Base-by-base conservation (phyloP, 140 eudicot species). In the Oenanthe javanica region DNA sequence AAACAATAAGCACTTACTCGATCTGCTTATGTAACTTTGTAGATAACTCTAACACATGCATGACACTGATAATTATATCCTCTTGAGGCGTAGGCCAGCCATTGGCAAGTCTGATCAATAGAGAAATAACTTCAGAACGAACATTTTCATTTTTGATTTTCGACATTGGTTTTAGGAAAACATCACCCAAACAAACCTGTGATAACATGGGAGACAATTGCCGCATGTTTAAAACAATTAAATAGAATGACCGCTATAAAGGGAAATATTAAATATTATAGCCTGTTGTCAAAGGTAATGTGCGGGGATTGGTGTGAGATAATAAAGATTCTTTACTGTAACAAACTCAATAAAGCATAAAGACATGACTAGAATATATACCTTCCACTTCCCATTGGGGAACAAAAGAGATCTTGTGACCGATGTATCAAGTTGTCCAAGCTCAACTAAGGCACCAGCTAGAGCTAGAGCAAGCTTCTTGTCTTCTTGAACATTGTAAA, bases 181-280 rank as follows among this genome's bases (percentile, higher is more conserved):
- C 63, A n/a, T 83, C 86, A 55, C 46, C 79, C 83, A 86, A 81
- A 69, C 69, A n/a, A 75, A 88, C 88, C 92, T 90, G 11, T 16
- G 0, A 72, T 15, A 42, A 70, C 8, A 46, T 6, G 0, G 9
- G 1, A 42, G 14, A 21, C 6, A 18, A 19, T 3, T 25, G n/a
- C 18, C 31, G 0, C 69, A 1, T 59, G 69, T 59, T 59, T 21
- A 59, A 69, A 69, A 0, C 18, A 69, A 25, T n/a, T 69, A 12
- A 69, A 4, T 2, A 4, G 36, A 69, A 69, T 13, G 4, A 19
- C 71, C 9, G 36, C 71, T 12, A 67, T 67, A 3, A 67, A 25
- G 46, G 51, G 13, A 36, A 69, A 36, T 14, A 4, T 43, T 13
- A 31, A 40, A 70, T 38, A 19, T 10, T 42, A 21, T 40, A 70